Base-by-base conservation (phyloP, 495 filamentous ascomycete species). In the Hyaloscypha variabilis region DNA sequence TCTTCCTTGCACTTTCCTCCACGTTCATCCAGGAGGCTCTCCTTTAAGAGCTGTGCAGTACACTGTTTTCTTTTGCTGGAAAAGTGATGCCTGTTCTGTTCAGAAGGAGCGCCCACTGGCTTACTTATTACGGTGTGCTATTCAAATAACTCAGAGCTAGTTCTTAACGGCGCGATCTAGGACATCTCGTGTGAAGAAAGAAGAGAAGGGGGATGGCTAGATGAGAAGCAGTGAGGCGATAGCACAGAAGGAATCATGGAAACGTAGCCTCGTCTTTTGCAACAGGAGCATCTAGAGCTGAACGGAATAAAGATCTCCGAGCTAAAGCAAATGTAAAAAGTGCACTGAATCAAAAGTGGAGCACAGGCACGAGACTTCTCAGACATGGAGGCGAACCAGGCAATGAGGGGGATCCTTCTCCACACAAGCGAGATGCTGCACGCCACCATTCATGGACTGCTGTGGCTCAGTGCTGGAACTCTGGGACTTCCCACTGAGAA, bases 1-100 rank as follows among this genome's bases (percentile, higher is more conserved):
- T 34, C 34, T 58, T 58, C 57, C 62, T 21, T 58, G n/a, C 19
- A 4, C 14, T 51, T 51, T 65, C 49, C 28, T 52, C 31, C 63
- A 23, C 8, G 5, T 2, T 62, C 31, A 34, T 13, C 31, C 6
- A 34, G 31, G 31, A 34, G 31, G 31, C 31, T 34, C 31, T 23
- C 50, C 52, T 54, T 30, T 17, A 36, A 52, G 46, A 24, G 39
- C 17, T 49, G 13, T 25, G n/a, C n/a, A n/a, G n/a, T n/a, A n/a
- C n/a, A n/a, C n/a, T n/a, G 14, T 24, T 59, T 59, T 23, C 34
- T 59, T 39, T 59, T 28, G 8, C 25, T 46, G n/a, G 26, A n/a
- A 54, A 28, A 54, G 5, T 54, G 21, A 25, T 54, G 51, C 51
- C 25, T 54, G 19, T 13, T 13, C 10, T 54, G 51, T 54, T 54